Conservation (phyloP, 768 basidiomycete species). For the Tylopilus intermedius region DNA sequence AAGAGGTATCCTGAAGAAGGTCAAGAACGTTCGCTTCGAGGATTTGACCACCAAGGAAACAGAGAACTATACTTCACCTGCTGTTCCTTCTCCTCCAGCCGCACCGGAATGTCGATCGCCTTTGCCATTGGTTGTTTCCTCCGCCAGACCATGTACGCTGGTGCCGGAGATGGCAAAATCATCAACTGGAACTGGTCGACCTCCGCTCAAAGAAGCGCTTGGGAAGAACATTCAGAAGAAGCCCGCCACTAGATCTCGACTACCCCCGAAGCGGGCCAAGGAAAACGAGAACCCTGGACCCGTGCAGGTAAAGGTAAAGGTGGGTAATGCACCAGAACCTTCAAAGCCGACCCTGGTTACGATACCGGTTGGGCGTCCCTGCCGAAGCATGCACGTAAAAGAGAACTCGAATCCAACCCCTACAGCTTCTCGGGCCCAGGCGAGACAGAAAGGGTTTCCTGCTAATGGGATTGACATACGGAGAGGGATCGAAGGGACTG, state of each 20-base stretch:
- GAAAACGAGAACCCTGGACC: constrained; percentile 5
- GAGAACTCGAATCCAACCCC: constrained; percentile 7
- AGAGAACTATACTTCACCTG: neutral
- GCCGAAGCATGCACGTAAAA: constrained; percentile 12
- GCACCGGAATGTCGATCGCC: constrained; percentile 10
- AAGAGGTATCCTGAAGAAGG: constrained; percentile 37
- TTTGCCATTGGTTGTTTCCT: neutral
- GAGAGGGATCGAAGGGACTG: constrained; percentile 22
- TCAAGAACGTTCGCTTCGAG: constrained; percentile 38
- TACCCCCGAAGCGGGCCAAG: constrained; percentile 13
- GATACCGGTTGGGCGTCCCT: constrained; percentile 13
- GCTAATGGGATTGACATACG: constrained; percentile 17
- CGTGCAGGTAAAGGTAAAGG: neutral
- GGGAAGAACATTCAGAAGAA: constrained; percentile 11
- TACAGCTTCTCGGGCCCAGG: constrained; percentile 1
- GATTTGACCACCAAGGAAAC: constrained; percentile 11
- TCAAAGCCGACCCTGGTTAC: constrained; percentile 5
- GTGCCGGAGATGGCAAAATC: neutral
- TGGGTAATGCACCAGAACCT: neutral
- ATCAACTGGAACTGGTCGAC: neutral
- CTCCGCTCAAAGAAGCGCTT: neutral
- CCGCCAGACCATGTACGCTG: constrained; percentile 13
- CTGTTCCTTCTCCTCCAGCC: neutral
- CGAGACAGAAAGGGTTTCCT: constrained; percentile 13
- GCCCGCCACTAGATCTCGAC: constrained; percentile 9